phyloP scores from a whole-genome alignment of 768 basidiomycete genomes.

The Agrocybe praecox region DNA sequence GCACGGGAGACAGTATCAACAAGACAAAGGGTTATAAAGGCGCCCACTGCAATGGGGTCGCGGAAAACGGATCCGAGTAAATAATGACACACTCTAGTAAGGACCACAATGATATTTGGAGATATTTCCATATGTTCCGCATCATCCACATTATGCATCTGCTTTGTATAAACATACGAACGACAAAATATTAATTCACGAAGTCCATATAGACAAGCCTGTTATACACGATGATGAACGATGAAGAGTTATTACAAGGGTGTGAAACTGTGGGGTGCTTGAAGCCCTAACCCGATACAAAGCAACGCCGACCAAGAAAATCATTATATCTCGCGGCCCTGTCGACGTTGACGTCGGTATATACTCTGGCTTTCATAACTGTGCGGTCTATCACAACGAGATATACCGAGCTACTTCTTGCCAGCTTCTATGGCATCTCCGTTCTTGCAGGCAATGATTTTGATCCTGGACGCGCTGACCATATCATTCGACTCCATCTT shows the following conservation, averaged over 20 bases:
- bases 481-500: constrained; percentile 94
- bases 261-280: not conserved
- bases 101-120: too few species aligned
- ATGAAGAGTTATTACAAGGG: constrained; percentile 9
- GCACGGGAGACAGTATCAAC: too few species aligned
- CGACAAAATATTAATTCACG: not conserved
- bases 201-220: not conserved
- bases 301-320: not conserved
- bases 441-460: constrained; percentile 98
- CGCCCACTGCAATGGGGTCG: too few species aligned
- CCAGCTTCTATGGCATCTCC: constrained; percentile 84
- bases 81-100: too few species aligned
- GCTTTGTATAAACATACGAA: too few species aligned
- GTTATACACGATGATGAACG: constrained; percentile 11
- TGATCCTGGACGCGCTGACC: constrained; percentile 77
- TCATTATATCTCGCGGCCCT: not conserved
- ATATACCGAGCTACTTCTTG: constrained; percentile 52
- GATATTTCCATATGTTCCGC: too few species aligned
- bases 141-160: too few species aligned
- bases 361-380: too few species aligned
- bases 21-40: too few species aligned
- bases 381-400: not conserved
- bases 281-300: too few species aligned
- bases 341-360: too few species aligned
- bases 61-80: too few species aligned